A percentile compares a stretch with the other conserved stretches of the same genome.
These are phyloP conservation scores for Speleostelium caveatum DNA, from an alignment of 78 protist genomes.

Conservation along the genomic window DNA sequence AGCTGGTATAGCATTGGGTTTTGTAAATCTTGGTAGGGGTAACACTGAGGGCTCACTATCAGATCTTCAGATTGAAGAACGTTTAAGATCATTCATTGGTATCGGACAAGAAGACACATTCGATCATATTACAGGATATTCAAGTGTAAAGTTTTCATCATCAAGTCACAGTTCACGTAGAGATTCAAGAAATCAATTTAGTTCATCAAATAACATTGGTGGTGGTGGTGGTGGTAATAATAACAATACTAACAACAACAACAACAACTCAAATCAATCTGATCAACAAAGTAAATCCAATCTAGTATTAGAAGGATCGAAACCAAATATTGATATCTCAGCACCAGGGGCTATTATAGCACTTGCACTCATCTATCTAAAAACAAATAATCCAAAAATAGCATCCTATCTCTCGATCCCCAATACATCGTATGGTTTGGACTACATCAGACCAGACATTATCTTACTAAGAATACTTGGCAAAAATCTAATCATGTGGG, in stretches of 20 bases:
- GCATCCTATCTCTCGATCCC: constrained; percentile 83
- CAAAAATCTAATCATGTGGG: constrained; percentile 68
- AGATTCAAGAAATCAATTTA: constrained; percentile 34
- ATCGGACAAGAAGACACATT: constrained; percentile 27
- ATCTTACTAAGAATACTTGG: constrained; percentile 82
- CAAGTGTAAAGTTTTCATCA: neutral
- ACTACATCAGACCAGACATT: constrained; percentile 88
- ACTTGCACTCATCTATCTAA: constrained; percentile 87
- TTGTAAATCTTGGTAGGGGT: constrained; percentile 85
- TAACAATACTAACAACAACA: neutral
- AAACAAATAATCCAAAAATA: constrained; percentile 76
- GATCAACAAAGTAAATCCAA: constrained; percentile 25
- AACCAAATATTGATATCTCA: constrained; percentile 88
- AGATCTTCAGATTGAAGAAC: constrained; percentile 88
- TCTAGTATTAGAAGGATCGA: constrained; percentile 32
- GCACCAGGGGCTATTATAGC: constrained; percentile 95
- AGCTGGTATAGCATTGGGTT: constrained; percentile 93
- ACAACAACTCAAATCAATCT: neutral
- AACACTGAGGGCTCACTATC: constrained; percentile 67
- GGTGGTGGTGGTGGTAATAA: too few relatives aligned
- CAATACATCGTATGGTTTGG: constrained; percentile 72
- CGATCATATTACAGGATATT: constrained; percentile 12
- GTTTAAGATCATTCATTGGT: constrained; percentile 52
- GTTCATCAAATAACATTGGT: neutral
- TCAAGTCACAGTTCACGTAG: neutral